Base-by-base conservation (phyloP, 2,329 filamentous ascomycete genomes). In the Orbilia blumenaviensis region DNA sequence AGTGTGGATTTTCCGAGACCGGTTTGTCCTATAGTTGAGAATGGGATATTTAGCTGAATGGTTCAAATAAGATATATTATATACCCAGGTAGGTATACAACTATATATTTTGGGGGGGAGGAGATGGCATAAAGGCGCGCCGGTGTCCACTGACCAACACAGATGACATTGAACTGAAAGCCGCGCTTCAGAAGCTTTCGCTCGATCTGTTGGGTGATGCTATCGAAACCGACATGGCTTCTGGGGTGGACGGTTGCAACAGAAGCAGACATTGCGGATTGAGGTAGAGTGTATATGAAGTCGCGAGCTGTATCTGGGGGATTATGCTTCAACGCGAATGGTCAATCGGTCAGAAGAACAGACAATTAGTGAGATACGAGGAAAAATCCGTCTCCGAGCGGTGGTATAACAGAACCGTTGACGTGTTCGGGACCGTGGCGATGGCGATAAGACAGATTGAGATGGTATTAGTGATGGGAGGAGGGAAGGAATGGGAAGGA, bases 121-220 rank as follows among this genome's bases (percentile, higher is more conserved):
- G 29, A 10, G 29, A 5, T 10, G n/a, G n/a, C n/a, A 41, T 3
- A 10, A 27, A 10, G 36, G 44, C 42, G 44, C 16, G 27, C 42
- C 10, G 7, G n/a, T 7, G 38, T 29, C 64, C 78, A 90, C 94
- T 84, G 88, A 98, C 95, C 95, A 84, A 98, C 95, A 84, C 94
- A 97, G 85, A 98, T 98, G 83, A 98, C 91, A 84, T 99, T 99
- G 90, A 99, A 99, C 86, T 99, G 95, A 86, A 99, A 99, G 82
- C 95, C 95, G 86, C 95, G 93, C 89, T 99, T 99, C 86, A 99
- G 85, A 83, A 98, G 91, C 91, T 99, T 99, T 87, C 92, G 92
- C 90, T 99, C 95, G 82, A 99, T 99, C 88, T 99, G 95, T 81
- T 91, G 93, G 81, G 95, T 99, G 88, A 99, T 99, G 87, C 93